Base-by-base conservation (phyloP, 352 stramenopile genomes). In the Phytophthora pini region DNA sequence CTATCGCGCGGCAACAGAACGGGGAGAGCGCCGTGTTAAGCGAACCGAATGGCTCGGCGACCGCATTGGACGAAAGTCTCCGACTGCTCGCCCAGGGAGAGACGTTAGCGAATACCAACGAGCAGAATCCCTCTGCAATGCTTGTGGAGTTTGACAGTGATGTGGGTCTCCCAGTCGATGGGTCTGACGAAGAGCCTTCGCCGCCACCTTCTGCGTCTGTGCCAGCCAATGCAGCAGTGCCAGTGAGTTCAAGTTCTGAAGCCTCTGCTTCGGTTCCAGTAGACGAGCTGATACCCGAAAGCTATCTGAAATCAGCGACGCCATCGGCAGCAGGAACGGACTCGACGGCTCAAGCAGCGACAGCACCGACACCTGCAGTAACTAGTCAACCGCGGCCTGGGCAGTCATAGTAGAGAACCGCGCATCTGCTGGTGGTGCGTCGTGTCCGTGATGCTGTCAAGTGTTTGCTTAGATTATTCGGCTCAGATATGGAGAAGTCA, bases 1-100 rank as follows among this genome's bases (percentile, higher is more conserved):
- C 83, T 20, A 89, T 89, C 27, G 81, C 82, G 31, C 61, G 79
- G 10, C 74, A 88, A 54, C 77, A 82, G 57, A 90, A 80, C 49
- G 82, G 67, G 11, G 79, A 84, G 0, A 71, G 67, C 11, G 61
- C 38, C 15, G 53, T 68, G 5, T 44, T 54, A 12, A 68, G 32
- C n/a, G 65, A 81, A 15, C 34, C 53, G 10, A 75, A 75, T 60
- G 61, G 70, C 6, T 70, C 66, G 34, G 61, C 66, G 15, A 46
- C 58, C 15, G 41, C 59, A 54, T 49, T 76, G 38, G 58, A 79
- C 11, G 67, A 76, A 58, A 76, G 57, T 51, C 55, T 78, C 1
- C 45, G 55, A 34, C 13, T 66, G 34, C 39, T 78, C 56, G 31
- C 61, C 32, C 61, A 75, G 45, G 66, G 53, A 43, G 70, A 78